These are phyloP conservation scores for Lachancea dasiensis DNA, from an alignment of 805 yeast species.

Conservation along the genomic window DNA sequence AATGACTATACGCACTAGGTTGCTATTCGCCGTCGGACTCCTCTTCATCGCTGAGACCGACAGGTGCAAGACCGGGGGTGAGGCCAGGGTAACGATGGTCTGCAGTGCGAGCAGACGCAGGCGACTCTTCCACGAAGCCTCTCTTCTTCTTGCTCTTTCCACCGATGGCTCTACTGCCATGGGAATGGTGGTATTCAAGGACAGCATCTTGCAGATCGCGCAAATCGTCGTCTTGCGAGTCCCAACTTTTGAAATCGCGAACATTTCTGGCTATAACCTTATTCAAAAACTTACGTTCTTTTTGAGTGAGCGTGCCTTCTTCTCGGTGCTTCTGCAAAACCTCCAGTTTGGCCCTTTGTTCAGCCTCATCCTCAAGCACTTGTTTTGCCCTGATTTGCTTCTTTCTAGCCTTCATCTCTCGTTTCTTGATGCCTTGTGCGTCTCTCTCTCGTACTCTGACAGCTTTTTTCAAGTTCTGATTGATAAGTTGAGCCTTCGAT, in stretches of 20 bases:
- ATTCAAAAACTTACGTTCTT: constrained; percentile 34
- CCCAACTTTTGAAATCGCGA: constrained; percentile 38
- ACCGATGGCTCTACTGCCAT: constrained; percentile 7
- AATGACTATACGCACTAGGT: too few relatives aligned
- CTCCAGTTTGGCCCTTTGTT: constrained; percentile 31
- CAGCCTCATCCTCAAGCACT: constrained; percentile 19
- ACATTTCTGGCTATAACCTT: constrained; percentile 35
- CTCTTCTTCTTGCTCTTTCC: background rate
- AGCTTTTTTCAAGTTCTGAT: constrained; percentile 32
- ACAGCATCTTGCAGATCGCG: constrained; percentile 39
- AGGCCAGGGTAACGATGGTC: constrained; percentile 48
- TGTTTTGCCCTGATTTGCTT: constrained; percentile 21
- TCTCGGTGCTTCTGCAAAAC: constrained; percentile 32
- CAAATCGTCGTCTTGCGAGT: constrained; percentile 38
- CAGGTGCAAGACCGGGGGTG: constrained; percentile 85
- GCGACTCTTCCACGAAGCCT: constrained; percentile 24
- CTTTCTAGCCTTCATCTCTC: constrained; percentile 30
- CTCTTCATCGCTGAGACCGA: constrained; percentile 56
- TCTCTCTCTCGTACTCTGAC: constrained; percentile 33
- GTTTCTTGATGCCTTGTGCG: constrained; percentile 31
- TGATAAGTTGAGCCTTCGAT: constrained; percentile 36
- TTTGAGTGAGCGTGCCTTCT: constrained; percentile 28
- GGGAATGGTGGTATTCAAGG: constrained; percentile 36
- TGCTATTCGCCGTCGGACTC: constrained; percentile 31
- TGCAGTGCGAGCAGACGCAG: constrained; percentile 9